phyloP scores from a whole-genome alignment of 257 asterid genomes.

The Ballota nigra region DNA sequence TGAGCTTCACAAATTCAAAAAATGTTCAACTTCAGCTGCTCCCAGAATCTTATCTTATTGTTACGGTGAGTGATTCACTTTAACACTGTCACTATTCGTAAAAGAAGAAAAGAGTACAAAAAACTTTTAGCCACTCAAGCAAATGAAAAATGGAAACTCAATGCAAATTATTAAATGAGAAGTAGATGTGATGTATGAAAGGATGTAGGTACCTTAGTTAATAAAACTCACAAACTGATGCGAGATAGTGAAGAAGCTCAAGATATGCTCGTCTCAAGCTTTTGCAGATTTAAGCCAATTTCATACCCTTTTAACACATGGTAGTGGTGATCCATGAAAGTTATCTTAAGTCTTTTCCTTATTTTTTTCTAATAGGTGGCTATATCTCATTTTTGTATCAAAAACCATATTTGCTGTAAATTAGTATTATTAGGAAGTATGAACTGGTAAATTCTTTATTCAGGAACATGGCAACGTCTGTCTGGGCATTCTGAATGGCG shows the following conservation, averaged over 20 bases:
- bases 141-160: background rate
- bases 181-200: background rate
- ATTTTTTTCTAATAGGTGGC: background rate
- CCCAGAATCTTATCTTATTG: slow-evolving; percentile 75
- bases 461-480: slow-evolving; percentile 81
- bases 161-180: background rate
- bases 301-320: background rate
- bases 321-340: background rate
- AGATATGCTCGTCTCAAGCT: background rate
- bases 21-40: slow-evolving; percentile 56
- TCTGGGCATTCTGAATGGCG: slow-evolving; percentile 85
- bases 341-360: background rate
- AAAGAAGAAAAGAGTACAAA: background rate
- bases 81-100: background rate
- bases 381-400: background rate
- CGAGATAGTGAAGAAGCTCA: background rate
- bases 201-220: background rate
- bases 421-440: background rate
- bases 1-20: slow-evolving; percentile 48
- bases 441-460: slow-evolving; percentile 17
- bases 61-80: slow-evolving; percentile 47
- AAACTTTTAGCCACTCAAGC: background rate
- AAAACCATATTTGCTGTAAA: background rate
- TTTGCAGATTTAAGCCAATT: background rate
- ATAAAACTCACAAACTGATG: background rate